A percentile compares a stretch with the other conserved stretches of the same genome.
Conservation (phyloP, 192 early-diverging fungal genomes). For the Spinellus fusiger region DNA sequence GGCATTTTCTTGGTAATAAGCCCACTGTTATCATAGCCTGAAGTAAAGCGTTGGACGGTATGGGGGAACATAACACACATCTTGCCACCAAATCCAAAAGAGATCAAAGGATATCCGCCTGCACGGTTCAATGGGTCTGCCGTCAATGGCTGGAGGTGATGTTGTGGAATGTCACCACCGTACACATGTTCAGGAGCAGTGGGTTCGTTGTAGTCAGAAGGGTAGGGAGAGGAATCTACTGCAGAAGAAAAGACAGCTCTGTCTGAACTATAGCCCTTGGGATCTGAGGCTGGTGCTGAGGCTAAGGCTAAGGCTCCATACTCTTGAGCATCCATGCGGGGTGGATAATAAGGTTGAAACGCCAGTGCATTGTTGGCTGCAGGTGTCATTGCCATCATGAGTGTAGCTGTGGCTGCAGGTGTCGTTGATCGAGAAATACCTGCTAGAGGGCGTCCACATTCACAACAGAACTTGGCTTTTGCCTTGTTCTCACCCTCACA, state of each 20-base stretch:
- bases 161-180: neutral
- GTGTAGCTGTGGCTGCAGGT: slow-evolving; percentile 18
- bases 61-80: slow-evolving; percentile 64
- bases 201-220: neutral
- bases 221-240: no score
- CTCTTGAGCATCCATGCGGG: no score
- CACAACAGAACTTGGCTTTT: slow-evolving; percentile 52
- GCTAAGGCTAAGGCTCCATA: no score
- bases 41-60: slow-evolving; percentile 29
- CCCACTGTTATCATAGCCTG: slow-evolving; percentile 27
- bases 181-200: neutral
- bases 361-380: no score
- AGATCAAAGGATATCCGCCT: slow-evolving; percentile 51
- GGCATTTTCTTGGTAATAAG: slow-evolving; percentile 39
- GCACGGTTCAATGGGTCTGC: slow-evolving; percentile 37
- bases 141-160: neutral
- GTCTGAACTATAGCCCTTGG: no score
- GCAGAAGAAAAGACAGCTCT: no score
- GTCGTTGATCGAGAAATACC: slow-evolving; percentile 34
- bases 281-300: no score
- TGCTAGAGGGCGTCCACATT: slow-evolving; percentile 47
- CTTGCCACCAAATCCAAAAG: slow-evolving; percentile 75
- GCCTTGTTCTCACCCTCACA: slow-evolving; percentile 50
- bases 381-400: no score
- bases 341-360: no score